Evolutionary conservation across 75 land plant species (phyloP), one percentile per base, ranked within the genome.

Genomic region (Ceratopteris richardii): DNA sequence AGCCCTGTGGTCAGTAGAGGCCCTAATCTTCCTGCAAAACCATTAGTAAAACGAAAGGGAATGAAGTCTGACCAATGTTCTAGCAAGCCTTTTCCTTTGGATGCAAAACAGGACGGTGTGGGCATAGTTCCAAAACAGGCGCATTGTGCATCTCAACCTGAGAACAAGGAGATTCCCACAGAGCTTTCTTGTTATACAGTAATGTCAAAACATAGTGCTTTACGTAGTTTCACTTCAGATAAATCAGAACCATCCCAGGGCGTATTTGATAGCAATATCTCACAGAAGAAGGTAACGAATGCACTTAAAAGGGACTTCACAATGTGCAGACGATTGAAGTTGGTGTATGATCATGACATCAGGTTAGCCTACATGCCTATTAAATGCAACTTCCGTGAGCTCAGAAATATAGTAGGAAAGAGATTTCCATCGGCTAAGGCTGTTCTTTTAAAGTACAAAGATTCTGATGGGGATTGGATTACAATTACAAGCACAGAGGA

Each of bases 291-390:
- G 9, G 3, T 33, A 9, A 33, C 3, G 37, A 33, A 33, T 3
- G 37, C 7, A 9, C 37, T 4, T 33, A 33, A 33, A 33, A 3
- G 9, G 37, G 37, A 9, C 7, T 9, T 9, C 9, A 4, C 37
- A 4, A 3, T 4, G 37, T 33, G 37, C 37, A 76, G 80, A 60
- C 76, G 75, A 0, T 58, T 86, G 71, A 86, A 86, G 61, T 78
- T 86, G 47, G 80, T 82, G n/a, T 86, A 79, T 70, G 90, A 79
- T 51, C 86, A 82, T 59, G 90, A 86, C 60, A 86, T 86, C 39
- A 67, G 90, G 61, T 80, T 86, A 25, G 81, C 79, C 0, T 66
- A 58, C 44, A 82, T 86, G 86, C 90, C 90, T 19, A 86, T 53
- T 27, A 80, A 74, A n/a, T 86, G 90, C 70, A 65, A 36, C 31